Base-by-base conservation (phyloP, 1,284 basidiomycete species). In the Boletus mariae region DNA sequence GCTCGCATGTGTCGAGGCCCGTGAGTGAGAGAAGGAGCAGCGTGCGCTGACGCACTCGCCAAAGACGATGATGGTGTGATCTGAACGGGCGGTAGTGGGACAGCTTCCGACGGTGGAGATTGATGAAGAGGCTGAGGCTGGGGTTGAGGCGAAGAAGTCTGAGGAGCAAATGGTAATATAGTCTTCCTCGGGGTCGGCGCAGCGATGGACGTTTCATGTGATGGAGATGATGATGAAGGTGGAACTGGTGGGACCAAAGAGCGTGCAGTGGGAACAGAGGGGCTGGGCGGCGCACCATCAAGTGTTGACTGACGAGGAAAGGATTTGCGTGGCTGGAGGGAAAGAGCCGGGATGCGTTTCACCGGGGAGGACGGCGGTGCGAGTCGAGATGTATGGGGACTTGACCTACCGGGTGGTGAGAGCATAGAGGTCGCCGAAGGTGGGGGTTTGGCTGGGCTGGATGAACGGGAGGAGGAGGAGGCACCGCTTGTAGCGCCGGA, bases 271-370 rank as follows among this genome's bases (percentile, higher is more conserved):
- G 61, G 52, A 6, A 59, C 47, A 17, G 62, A 60, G 47, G 62
- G 62, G 52, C 70, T 62, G 32, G 51, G 51, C 9, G 67, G 61
- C 13, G 53, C 61, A 25, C 41, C 52, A 12, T 68, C 66, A 1
- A 61, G 59, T 4, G 71, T 70, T 7, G 67, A 53, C n/a, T 61
- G 63, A 28, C 71, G 73, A 20, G 65, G 58, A 3, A 68, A 62
- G 10, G 67, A 65, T 46, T 65, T 69, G 42, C 67, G 67, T 26
- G 62, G 57, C 48, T 72, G 69, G 38, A 72, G 59, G 29, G 69
- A 58, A 26, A 74, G 68, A 12, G 73, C 61, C 1, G 73, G 71
- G 6, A 71, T 63, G 35, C 75, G 75, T 58, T 75, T 79, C n/a
- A 60, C 64, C 13, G 71, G 73, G 3, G 75, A 75, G 6, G 64